These are phyloP conservation scores for Rhodofomes roseus DNA, from an alignment of 1,284 basidiomycete species.

Conservation along the genomic window DNA sequence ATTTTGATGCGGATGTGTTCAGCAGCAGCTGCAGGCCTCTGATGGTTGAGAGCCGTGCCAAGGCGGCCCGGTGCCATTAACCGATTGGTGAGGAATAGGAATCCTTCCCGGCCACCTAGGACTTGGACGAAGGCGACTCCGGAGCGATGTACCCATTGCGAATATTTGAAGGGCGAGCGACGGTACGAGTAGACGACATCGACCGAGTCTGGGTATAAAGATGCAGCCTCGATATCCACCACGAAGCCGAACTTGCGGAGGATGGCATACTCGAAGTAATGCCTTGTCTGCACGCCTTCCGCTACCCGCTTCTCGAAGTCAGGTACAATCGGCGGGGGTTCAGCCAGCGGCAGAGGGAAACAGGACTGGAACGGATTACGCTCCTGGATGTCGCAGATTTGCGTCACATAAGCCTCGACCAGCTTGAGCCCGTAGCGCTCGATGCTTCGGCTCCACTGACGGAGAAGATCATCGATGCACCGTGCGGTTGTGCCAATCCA, in stretches of 20 bases:
- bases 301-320: conserved; percentile 68
- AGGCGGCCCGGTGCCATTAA: conserved; percentile 68
- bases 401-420: conserved; percentile 88
- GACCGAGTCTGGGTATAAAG: conserved; percentile 72
- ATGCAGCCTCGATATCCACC: conserved; percentile 80
- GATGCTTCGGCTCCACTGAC: conserved; percentile 81
- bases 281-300: conserved; percentile 55
- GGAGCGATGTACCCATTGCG: conserved; percentile 86
- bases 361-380: conserved; percentile 89
- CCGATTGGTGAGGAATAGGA: conserved; percentile 85
- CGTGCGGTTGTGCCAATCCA: conserved; percentile 97
- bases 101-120: conserved; percentile 73
- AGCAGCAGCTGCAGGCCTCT: conserved; percentile 45
- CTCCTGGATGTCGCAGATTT: conserved; percentile 78
- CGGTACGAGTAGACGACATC: conserved; percentile 91
- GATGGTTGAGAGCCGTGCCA: conserved; percentile 48
- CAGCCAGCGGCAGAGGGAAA: conserved; percentile 72
- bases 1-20: conserved; percentile 61
- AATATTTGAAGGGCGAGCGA: conserved; percentile 70
- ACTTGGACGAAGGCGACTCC: conserved; percentile 88
- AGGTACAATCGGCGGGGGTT: conserved; percentile 69
- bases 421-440: conserved; percentile 91
- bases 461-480: conserved; percentile 89
- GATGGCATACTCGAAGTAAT: conserved; percentile 82
- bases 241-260: conserved; percentile 79